phyloP scores from a whole-genome alignment of 2,329 filamentous ascomycete species.

The Xylaria sp. region DNA sequence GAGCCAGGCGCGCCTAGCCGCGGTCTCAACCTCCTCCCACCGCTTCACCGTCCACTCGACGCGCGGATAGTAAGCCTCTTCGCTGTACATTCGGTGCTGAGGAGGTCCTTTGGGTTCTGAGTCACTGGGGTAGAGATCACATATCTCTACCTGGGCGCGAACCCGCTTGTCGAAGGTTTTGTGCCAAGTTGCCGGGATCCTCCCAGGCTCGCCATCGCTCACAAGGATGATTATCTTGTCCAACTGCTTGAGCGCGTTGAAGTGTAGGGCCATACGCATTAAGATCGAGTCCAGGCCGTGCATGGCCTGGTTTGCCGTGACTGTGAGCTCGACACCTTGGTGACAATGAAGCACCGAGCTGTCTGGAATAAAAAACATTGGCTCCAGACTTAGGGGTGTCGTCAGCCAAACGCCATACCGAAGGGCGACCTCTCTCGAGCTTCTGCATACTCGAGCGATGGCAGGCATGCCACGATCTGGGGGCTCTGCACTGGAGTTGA shows the following conservation, averaged over 20 bases:
- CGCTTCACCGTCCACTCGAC: constrained; percentile 2
- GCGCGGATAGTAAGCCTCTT: not conserved
- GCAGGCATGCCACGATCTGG: not conserved
- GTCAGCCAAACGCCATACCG: constrained; percentile 3
- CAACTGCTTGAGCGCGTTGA: not conserved
- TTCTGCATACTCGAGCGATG: constrained; percentile 2
- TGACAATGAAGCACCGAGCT: not conserved
- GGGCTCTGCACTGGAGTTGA: not conserved
- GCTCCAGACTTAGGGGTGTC: not conserved
- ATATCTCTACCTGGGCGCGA: not conserved
- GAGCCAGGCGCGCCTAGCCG: not conserved
- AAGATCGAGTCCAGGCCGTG: not conserved
- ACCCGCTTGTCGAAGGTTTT: not conserved
- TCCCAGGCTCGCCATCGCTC: not conserved
- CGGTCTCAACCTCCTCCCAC: not conserved
- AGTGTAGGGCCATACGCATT: not conserved
- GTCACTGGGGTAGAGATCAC: not conserved
- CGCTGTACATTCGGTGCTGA: not conserved
- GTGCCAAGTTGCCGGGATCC: not conserved
- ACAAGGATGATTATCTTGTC: not conserved
- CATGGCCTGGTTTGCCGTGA: constrained; percentile 6
- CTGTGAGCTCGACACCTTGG: not conserved
- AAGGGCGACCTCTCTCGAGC: not conserved
- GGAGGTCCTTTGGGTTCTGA: not conserved
- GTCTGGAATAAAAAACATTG: constrained; percentile 8